Percentiles rank a stretch among this genome's conserved stretches.
Evolutionary conservation across 1,139 yeast genomes (phyloP).

Genomic region (Chernovozyma aurita): DNA sequence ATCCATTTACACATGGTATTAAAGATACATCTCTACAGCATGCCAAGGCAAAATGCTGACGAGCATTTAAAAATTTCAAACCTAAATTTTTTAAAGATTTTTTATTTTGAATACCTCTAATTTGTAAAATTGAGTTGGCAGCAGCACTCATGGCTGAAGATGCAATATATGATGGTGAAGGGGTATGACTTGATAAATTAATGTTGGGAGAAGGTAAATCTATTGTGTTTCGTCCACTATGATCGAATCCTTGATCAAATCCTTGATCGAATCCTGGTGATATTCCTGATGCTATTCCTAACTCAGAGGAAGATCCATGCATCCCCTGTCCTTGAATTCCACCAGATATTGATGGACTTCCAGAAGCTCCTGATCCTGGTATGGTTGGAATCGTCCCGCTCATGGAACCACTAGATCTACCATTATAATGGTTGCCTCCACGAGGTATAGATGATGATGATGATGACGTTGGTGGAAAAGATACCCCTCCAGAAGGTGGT

Average conservation of each 20-base stretch:
- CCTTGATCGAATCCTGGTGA: neutral
- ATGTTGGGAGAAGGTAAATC: neutral
- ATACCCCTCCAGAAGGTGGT: neutral
- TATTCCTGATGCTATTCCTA: too few relatives aligned
- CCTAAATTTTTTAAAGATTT: slow-evolving; percentile 52
- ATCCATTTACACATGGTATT: slow-evolving; percentile 57
- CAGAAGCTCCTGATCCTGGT: neutral
- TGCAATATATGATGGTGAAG: neutral
- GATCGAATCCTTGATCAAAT: neutral
- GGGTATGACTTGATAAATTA: neutral
- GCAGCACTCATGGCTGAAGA: neutral
- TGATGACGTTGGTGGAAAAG: neutral
- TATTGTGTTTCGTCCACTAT: too few relatives aligned
- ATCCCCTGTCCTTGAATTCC: neutral
- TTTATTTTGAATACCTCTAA: slow-evolving; percentile 2
- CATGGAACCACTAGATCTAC: too few relatives aligned
- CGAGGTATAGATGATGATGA: neutral
- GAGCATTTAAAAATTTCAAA: slow-evolving; percentile 62
- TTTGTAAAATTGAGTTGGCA: neutral
- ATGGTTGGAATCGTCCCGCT: too few relatives aligned
- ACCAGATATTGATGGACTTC: neutral
- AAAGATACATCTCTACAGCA: slow-evolving; percentile 70
- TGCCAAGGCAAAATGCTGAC: slow-evolving; percentile 73
- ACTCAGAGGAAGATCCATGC: neutral
- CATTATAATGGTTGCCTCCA: neutral